These are phyloP conservation scores for Colletotrichum sp. DNA, from an alignment of 2,329 filamentous ascomycete species.

Conservation along the genomic window DNA sequence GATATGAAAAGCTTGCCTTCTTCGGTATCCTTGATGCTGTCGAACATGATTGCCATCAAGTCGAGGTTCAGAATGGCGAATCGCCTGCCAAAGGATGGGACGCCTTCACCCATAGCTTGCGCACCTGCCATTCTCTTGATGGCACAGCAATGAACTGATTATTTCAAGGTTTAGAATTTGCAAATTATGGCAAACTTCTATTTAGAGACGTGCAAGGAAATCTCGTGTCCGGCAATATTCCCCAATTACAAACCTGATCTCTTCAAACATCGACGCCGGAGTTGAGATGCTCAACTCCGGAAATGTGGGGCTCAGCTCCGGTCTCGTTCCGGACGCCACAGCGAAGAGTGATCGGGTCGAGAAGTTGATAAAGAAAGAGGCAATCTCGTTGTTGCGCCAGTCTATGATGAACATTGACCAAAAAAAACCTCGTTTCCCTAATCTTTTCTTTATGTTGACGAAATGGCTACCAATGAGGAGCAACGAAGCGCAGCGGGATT, in stretches of 20 bases:
- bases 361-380: background rate
- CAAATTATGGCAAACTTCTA: background rate
- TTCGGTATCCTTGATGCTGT: background rate
- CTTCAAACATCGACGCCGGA: background rate
- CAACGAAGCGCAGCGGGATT: background rate
- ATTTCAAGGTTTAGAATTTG: background rate
- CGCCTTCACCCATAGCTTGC: fast-evolving
- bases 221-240: background rate
- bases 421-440: fast-evolving
- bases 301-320: slow-evolving; percentile 10
- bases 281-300: background rate
- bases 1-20: background rate
- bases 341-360: background rate
- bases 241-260: background rate
- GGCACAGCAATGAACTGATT: background rate
- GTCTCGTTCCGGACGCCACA: background rate
- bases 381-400: background rate
- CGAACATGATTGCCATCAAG: background rate
- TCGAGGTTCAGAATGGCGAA: background rate
- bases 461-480: background rate
- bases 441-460: background rate
- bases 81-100: background rate
- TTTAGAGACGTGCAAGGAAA: background rate
- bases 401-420: background rate
- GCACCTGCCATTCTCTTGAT: background rate